Conservation (phyloP, 2,329 filamentous ascomycete genomes). For the Onygena corvina region DNA sequence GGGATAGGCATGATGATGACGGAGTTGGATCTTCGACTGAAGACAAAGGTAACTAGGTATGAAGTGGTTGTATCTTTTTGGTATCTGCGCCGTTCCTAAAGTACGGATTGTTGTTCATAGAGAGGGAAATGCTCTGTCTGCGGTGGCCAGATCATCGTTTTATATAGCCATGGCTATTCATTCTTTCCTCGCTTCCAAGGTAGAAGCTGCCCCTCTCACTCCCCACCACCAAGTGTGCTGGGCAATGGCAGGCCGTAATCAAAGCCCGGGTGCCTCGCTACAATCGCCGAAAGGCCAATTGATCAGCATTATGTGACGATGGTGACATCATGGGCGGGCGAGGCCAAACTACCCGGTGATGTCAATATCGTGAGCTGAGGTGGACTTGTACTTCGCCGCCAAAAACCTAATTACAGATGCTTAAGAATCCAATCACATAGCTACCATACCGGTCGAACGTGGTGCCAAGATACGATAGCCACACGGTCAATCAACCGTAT, state of each 20-base stretch:
- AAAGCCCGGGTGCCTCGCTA: too few species aligned
- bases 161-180: not conserved
- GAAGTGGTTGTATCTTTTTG: not conserved
- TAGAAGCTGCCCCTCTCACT: not conserved
- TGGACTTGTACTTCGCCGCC: slow-evolving; percentile 2
- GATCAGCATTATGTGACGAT: not conserved
- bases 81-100: too few species aligned
- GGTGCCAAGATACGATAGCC: too few species aligned
- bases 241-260: too few species aligned
- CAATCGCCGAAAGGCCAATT: not conserved
- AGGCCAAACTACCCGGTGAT: not conserved
- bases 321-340: slow-evolving; percentile 2
- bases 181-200: not conserved
- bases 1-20: slow-evolving; percentile 18
- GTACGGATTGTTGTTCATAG: too few species aligned
- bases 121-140: too few species aligned
- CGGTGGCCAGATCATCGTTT: too few species aligned
- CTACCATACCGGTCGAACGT: too few species aligned
- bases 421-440: too few species aligned
- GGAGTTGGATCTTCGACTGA: not conserved
- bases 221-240: not conserved
- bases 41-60: not conserved
- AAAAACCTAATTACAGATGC: not conserved
- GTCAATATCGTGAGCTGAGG: not conserved
- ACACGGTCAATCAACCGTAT: not conserved